Base-by-base conservation (phyloP, 352 stramenopile genomes). In the Phytophthora brassicae region DNA sequence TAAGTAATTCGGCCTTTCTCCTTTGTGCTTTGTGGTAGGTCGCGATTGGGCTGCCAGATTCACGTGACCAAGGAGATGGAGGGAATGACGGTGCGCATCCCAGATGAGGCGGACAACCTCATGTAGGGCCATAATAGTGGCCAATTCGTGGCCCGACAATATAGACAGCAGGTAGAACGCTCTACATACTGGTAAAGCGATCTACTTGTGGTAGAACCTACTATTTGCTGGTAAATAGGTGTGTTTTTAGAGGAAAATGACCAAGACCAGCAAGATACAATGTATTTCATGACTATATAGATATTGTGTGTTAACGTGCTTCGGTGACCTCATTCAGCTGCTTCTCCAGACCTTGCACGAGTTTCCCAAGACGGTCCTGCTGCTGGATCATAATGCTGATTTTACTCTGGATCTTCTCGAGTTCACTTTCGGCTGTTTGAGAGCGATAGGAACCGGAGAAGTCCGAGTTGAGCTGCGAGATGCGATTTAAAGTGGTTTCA, bases 31-130 rank as follows among this genome's bases (percentile, higher is more conserved):
- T n/a, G n/a, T n/a, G n/a, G n/a, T n/a, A 79, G 66, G 26, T 96
- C 91, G 33, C 74, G 92, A 16, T 66, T 98, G 39, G 90, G 90
- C 7, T 98, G 92, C 66, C 92, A 98, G 64, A 96, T 98, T 56
- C 80, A 86, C 22, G 89, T 97, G 46, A 91, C 85, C 9, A 88
- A 92, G 65, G 74, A 86, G 9, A 80, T 98, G 53, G 87, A 97
- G 35, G 88, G 87, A 35, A 80, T 89, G 54, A 90, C 85, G 17
- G 79, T 98, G 51, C 89, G 77, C 48, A 83, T 98, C 14, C 91
- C 92, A 6, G 82, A 96, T 51, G 92, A 97, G 46, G 79, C 68
- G 19, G 89, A 95, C 67, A 96, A 94, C 65, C 86, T 97, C 76
- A 88, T 97, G 75, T 96, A 88, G 53, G 22, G 6, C 17, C 13